phyloP scores from a whole-genome alignment of 805 yeast species.

The Middelhovenomyces tepae region DNA sequence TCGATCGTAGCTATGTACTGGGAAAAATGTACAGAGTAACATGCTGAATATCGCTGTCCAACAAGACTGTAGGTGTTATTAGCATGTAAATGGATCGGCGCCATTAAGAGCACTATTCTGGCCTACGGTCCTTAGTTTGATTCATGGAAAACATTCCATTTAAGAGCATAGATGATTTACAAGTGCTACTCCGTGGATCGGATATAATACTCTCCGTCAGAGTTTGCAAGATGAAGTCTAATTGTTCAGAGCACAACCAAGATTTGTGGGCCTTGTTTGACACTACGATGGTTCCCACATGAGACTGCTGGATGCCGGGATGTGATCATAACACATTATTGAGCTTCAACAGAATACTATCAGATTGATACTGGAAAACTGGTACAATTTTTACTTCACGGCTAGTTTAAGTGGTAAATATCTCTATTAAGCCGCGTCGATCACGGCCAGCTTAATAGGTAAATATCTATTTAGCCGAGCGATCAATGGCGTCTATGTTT shows the following conservation, averaged over 20 bases:
- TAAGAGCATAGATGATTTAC: slow-evolving; percentile 4
- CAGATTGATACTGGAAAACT: slow-evolving; percentile 8
- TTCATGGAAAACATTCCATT: slow-evolving; percentile 3
- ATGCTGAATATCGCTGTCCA: slow-evolving; percentile 5
- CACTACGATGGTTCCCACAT: slow-evolving; percentile 6
- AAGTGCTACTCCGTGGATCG: slow-evolving; percentile 5
- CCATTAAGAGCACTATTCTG: slow-evolving; percentile 6
- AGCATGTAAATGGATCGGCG: slow-evolving; percentile 9
- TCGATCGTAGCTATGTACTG: slow-evolving; percentile 5
- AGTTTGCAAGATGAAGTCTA: slow-evolving; percentile 4
- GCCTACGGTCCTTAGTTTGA: slow-evolving; percentile 7
- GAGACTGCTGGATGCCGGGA: slow-evolving; percentile 5
- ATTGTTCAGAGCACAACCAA: slow-evolving; percentile 3
- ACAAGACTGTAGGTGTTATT: slow-evolving; percentile 7
- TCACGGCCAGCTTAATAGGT: too few relatives aligned
- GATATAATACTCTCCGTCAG: slow-evolving; percentile 7
- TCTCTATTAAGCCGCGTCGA: background rate
- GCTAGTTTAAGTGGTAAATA: slow-evolving; percentile 3
- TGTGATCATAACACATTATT: slow-evolving; percentile 6
- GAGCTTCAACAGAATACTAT: slow-evolving; percentile 7
- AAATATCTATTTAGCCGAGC: too few relatives aligned
- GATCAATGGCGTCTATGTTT: slow-evolving; percentile 11
- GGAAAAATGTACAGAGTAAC: slow-evolving; percentile 6
- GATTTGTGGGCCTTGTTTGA: slow-evolving; percentile 2
- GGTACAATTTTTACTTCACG: slow-evolving; percentile 3